Conservation (phyloP, 345 rosid genomes). For the Melaleuca alternifolia region DNA sequence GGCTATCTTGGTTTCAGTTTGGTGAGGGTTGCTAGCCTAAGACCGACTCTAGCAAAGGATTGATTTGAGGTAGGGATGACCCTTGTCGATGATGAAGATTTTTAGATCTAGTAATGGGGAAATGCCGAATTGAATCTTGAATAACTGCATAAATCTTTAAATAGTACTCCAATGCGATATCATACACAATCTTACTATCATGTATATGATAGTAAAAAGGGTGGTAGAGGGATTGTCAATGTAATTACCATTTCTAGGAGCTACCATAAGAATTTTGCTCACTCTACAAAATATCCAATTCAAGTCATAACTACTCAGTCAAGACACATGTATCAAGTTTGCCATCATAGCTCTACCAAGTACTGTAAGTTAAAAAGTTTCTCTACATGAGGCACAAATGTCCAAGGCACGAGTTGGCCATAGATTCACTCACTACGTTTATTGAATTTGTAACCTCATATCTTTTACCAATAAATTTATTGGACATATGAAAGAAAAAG, state of each 20-base stretch:
- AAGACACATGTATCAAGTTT: background rate
- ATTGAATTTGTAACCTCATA: background rate
- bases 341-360: background rate
- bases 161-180: too few species aligned
- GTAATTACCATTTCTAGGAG: background rate
- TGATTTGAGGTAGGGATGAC: background rate
- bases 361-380: background rate
- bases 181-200: too few species aligned
- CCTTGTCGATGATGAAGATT: background rate
- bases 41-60: background rate
- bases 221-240: background rate
- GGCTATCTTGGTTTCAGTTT: too few species aligned
- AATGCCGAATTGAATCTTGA: too few species aligned
- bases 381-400: background rate
- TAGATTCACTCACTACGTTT: background rate
- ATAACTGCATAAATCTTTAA: too few species aligned
- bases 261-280: background rate
- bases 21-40: too few species aligned
- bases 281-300: background rate
- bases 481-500: background rate
- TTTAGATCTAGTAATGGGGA: too few species aligned
- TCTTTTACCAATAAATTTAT: too few species aligned
- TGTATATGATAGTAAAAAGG: background rate
- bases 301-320: rapidly evolving
- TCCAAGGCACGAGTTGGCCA: background rate